A percentile compares a stretch with the other conserved stretches of the same genome.
Evolutionary conservation across 2,329 filamentous ascomycete species (phyloP).

Genomic region (Amauroascus verrucosus): DNA sequence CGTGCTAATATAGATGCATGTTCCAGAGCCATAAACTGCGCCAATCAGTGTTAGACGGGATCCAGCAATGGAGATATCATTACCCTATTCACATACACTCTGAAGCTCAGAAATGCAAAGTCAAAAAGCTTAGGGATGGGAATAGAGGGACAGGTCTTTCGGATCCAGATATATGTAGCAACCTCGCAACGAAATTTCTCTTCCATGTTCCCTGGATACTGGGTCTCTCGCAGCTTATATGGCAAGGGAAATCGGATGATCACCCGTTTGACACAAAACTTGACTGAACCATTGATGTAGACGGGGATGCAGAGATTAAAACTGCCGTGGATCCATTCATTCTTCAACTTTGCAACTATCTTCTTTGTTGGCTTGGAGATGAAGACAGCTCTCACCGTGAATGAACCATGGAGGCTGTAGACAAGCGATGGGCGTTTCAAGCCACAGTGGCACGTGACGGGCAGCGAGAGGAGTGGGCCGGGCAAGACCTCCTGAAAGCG

Average conservation of each 20-base stretch:
- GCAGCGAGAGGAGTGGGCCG: no score
- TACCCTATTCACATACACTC: conserved; percentile 10
- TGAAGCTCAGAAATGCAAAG: conserved; percentile 20
- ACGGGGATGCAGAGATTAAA: conserved; percentile 17
- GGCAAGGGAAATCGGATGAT: conserved; percentile 11
- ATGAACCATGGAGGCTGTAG: no score
- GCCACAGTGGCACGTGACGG: no score
- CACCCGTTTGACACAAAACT: neutral
- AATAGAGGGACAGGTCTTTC: conserved; percentile 12
- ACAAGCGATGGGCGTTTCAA: no score
- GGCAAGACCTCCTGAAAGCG: neutral
- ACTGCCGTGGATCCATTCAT: conserved; percentile 20
- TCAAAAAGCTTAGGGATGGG: conserved; percentile 13
- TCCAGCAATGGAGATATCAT: neutral
- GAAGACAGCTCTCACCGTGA: no score
- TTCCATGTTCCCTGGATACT: conserved; percentile 7
- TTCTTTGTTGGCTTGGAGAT: no score
- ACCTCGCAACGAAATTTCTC: conserved; percentile 17
- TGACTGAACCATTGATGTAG: neutral
- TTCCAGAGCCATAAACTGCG: neutral
- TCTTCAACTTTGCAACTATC: conserved; percentile 3
- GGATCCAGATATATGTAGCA: conserved; percentile 14
- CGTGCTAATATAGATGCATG: neutral
- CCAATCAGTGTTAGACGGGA: neutral
- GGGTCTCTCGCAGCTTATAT: conserved; percentile 7